Conservation (phyloP, 257 asterid genomes). For the Petrea volubilis region DNA sequence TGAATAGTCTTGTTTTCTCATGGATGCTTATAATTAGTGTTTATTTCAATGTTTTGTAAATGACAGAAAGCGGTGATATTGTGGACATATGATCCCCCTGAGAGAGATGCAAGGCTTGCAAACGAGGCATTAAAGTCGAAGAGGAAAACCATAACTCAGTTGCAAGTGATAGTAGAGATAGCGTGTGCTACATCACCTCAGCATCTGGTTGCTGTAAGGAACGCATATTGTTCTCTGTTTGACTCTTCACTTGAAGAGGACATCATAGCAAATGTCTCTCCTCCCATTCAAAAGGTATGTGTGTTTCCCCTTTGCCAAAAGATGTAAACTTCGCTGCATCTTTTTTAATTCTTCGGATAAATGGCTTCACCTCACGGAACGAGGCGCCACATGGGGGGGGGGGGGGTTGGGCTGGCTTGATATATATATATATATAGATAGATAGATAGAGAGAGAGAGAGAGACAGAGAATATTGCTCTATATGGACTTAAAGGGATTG, state of each 20-base stretch:
- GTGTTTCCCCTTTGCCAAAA: background rate
- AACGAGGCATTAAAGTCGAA: constrained; percentile 60
- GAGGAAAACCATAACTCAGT: constrained; percentile 40
- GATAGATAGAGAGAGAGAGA: too few relatives aligned
- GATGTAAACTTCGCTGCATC: background rate
- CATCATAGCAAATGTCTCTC: constrained; percentile 50
- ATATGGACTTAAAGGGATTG: too few relatives aligned
- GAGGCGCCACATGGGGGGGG: too few relatives aligned
- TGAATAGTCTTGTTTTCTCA: too few relatives aligned
- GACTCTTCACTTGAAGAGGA: constrained; percentile 75
- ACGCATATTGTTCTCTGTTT: constrained; percentile 59
- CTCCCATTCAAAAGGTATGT: constrained; percentile 67
- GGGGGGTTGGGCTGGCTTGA: too few relatives aligned
- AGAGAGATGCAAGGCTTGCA: constrained; percentile 79
- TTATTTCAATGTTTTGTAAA: constrained; percentile 5
- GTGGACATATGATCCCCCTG: constrained; percentile 76
- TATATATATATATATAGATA: too few relatives aligned
- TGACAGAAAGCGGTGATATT: constrained; percentile 66
- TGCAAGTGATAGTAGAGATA: constrained; percentile 78
- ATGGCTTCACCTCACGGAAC: background rate
- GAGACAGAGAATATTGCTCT: too few relatives aligned
- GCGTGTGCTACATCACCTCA: constrained; percentile 76
- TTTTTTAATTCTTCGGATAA: background rate
- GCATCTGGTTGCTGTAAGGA: constrained; percentile 70
- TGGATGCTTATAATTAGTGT: background rate